Evolutionary conservation across 1,139 yeast genomes (phyloP).

Genomic region (Magnusiomyces suaveolens): DNA sequence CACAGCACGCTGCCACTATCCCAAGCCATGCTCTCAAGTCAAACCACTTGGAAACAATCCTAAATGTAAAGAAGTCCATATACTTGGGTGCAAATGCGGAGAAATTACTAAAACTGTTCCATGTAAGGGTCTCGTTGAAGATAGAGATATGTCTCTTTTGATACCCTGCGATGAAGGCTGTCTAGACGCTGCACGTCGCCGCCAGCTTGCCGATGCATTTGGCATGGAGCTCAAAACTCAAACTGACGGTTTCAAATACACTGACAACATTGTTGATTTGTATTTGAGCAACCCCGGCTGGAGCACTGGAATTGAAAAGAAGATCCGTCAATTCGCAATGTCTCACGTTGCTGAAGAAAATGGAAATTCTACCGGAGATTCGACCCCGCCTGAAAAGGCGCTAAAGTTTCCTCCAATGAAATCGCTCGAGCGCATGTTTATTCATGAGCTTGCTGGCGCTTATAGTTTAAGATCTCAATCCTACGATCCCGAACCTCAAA

Average conservation of each 20-base stretch:
- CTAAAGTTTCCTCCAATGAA: conserved; percentile 68
- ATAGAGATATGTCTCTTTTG: conserved; percentile 6
- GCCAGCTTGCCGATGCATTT: conserved; percentile 51
- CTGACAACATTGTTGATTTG: conserved; percentile 23
- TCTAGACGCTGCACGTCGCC: conserved; percentile 49
- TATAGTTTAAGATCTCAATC: conserved; percentile 58
- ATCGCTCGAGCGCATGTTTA: conserved; percentile 55
- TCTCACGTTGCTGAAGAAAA: background rate
- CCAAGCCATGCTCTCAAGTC: conserved; percentile 37
- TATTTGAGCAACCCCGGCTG: conserved; percentile 28
- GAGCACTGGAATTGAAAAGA: conserved; percentile 36
- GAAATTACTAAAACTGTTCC: conserved; percentile 7
- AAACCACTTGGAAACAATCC: conserved; percentile 1
- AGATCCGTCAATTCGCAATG: conserved; percentile 38
- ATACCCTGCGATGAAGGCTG: conserved; percentile 56
- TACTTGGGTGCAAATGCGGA: conserved; percentile 15
- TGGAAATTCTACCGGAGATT: background rate
- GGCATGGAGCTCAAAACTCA: conserved; percentile 15
- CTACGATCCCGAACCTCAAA: conserved; percentile 71
- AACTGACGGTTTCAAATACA: conserved; percentile 21
- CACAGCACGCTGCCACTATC: conserved; percentile 51
- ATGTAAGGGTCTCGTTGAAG: conserved; percentile 10
- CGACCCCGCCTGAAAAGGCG: conserved; percentile 21
- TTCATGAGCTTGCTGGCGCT: conserved; percentile 56
- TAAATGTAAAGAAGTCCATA: conserved; percentile 8